Conservation (phyloP, 106 monocot species). For the Platanthera guangdongensis region DNA sequence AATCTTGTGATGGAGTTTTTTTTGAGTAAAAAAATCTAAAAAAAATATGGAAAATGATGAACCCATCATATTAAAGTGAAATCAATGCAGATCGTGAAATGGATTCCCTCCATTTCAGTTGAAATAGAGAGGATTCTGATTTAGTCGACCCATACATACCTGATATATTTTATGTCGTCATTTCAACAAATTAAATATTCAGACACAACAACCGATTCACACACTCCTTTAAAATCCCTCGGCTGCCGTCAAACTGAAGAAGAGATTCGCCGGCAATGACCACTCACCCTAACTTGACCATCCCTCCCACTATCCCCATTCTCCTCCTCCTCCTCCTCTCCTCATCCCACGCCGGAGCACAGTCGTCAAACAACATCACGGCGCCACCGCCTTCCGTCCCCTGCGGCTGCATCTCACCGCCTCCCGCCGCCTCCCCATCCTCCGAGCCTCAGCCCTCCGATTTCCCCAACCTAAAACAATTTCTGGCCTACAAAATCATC, state of each 20-base stretch:
- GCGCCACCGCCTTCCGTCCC: background rate
- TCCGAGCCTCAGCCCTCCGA: constrained; percentile 5
- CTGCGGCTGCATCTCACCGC: background rate
- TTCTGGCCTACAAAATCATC: constrained; percentile 24
- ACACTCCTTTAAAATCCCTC: background rate
- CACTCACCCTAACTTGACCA: background rate
- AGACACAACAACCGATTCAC: background rate
- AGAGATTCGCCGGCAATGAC: background rate
- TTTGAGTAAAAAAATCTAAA: too few relatives aligned
- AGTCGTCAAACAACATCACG: background rate
- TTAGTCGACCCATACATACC: background rate
- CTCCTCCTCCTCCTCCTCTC: background rate
- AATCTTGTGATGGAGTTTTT: too few relatives aligned
- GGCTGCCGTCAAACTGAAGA: background rate
- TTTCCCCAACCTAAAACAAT: constrained; percentile 29
- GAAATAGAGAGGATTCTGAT: too few relatives aligned
- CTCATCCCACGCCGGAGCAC: background rate
- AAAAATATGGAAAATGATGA: too few relatives aligned
- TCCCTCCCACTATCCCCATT: background rate
- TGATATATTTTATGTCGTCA: background rate
- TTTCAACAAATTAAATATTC: background rate
- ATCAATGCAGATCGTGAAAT: too few relatives aligned
- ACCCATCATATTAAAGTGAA: too few relatives aligned
- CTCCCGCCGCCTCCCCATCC: background rate
- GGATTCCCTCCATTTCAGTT: too few relatives aligned